Conservation (phyloP, 202 grass and related monocot species). For the Bolboschoenoplectus hybrid region DNA sequence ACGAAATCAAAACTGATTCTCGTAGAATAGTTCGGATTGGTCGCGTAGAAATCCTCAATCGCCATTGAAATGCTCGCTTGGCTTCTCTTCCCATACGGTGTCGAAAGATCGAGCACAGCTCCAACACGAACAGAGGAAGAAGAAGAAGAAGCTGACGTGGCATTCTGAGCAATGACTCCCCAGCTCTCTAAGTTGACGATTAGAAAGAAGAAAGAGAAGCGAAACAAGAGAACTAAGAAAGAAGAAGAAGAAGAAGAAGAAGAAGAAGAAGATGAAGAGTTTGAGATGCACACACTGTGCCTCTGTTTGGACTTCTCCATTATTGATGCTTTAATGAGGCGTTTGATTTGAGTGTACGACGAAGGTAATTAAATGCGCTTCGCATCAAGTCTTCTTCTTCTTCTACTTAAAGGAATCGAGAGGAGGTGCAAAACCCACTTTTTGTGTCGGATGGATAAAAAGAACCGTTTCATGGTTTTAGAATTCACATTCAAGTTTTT, state of each 20-base stretch:
- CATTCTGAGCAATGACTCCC: conserved; percentile 35
- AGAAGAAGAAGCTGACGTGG: not conserved
- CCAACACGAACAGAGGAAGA: conserved; percentile 48
- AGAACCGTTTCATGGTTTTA: no score
- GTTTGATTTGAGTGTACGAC: no score
- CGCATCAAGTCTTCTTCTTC: not conserved
- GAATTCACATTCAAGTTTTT: no score
- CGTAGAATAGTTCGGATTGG: conserved; percentile 44
- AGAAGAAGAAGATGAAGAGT: conserved; percentile 24
- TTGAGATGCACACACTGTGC: conserved; percentile 4
- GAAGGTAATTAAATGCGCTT: not conserved
- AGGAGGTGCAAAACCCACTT: no score
- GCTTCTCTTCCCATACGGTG: conserved; percentile 43
- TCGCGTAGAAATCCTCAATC: conserved; percentile 62
- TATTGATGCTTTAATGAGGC: no score
- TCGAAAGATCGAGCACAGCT: conserved; percentile 48
- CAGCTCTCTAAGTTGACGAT: not conserved
- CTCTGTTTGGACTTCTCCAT: not conserved
- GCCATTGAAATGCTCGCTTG: conserved; percentile 63
- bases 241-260: conserved; percentile 11
- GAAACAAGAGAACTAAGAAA: conserved; percentile 33
- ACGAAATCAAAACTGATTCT: conserved; percentile 45
- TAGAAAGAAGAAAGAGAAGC: conserved; percentile 23
- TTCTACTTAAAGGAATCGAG: no score
- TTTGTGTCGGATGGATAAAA: no score